Evolutionary conservation across 2,329 filamentous ascomycete genomes (phyloP).

Genomic region (Ophiobolus disseminans): DNA sequence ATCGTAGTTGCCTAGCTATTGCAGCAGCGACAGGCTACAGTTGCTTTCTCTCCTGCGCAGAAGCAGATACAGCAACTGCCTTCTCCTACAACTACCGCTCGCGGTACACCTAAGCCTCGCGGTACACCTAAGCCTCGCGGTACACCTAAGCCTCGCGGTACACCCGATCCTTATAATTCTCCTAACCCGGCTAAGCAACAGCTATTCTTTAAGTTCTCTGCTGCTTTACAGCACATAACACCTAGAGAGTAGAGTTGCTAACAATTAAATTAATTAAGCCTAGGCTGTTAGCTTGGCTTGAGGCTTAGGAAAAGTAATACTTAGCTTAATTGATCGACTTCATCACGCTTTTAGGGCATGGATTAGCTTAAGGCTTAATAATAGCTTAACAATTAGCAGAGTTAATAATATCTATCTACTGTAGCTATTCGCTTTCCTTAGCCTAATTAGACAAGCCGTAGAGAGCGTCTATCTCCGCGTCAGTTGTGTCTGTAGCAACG

Average conservation of each 20-base stretch:
- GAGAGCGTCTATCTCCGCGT: background rate
- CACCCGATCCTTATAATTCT: no score
- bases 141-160: no score
- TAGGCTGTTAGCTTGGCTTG: background rate
- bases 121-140: no score
- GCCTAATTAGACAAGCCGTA: background rate
- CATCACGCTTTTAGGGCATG: background rate
- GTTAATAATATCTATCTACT: background rate
- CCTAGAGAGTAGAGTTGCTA: background rate
- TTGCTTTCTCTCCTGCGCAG: no score
- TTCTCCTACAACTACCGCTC: no score
- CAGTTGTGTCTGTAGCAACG: background rate
- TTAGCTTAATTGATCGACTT: background rate
- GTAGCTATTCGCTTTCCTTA: background rate
- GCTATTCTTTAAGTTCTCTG: no score
- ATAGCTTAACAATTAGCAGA: background rate
- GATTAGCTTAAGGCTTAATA: background rate
- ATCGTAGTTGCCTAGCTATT: no score
- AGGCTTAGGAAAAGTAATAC: background rate
- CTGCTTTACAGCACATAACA: no score
- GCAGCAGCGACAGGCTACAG: no score
- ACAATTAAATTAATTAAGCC: background rate
- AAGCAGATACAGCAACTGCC: no score
- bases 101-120: no score
- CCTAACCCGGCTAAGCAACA: no score